Evolutionary conservation across 2,329 filamentous ascomycete genomes (phyloP).

Genomic region (Aspergillus transmontanensis): DNA sequence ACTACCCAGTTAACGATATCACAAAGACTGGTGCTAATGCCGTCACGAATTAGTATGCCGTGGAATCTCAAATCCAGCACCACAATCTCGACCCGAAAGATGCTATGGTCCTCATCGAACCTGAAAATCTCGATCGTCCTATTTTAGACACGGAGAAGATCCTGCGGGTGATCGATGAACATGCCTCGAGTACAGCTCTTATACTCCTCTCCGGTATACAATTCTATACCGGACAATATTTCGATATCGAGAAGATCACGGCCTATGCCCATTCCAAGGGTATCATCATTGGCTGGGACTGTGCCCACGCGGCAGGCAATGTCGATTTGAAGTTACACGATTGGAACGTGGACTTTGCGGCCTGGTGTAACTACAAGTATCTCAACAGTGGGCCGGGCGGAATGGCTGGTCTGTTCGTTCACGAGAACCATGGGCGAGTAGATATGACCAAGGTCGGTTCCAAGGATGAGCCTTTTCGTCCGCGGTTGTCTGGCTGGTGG

Average conservation of each 20-base stretch:
- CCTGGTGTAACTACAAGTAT: constrained; percentile 95
- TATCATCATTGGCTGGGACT: constrained; percentile 81
- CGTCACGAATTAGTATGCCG: constrained; percentile 63
- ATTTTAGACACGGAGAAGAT: constrained; percentile 72
- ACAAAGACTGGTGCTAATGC: constrained; percentile 14
- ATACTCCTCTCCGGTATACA: constrained; percentile 84
- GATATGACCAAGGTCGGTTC: constrained; percentile 37
- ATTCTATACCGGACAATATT: constrained; percentile 87
- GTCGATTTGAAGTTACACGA: constrained; percentile 78
- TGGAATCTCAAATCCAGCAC: constrained; percentile 76
- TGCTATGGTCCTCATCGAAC: constrained; percentile 74
- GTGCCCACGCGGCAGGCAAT: constrained; percentile 84
- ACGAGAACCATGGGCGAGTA: constrained; percentile 66
- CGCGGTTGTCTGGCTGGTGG: constrained; percentile 82
- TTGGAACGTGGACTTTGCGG: constrained; percentile 89
- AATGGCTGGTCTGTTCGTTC: constrained; percentile 80
- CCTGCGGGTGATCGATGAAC: constrained; percentile 70
- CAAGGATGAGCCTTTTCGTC: constrained; percentile 57
- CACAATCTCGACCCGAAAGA: constrained; percentile 68
- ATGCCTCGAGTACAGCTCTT: constrained; percentile 72
- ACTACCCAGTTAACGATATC: neutral
- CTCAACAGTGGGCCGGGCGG: constrained; percentile 82
- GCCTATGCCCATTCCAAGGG: constrained; percentile 70
- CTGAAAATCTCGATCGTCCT: constrained; percentile 54
- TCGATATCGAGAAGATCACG: constrained; percentile 82